phyloP scores from a whole-genome alignment of 441 rosid species.

The Bruguiera hainesii region DNA sequence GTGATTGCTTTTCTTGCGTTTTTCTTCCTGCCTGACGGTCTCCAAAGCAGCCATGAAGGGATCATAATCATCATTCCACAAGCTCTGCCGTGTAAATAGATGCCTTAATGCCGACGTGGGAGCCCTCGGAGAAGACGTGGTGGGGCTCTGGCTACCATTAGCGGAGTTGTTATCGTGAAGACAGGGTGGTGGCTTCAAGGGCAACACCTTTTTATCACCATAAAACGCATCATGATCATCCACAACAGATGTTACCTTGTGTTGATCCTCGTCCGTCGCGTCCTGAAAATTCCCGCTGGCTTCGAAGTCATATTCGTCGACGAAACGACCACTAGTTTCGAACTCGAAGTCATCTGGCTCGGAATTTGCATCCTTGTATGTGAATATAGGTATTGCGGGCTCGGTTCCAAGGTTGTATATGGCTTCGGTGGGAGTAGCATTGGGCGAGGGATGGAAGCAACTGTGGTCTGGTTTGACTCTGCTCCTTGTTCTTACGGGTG shows the following conservation, averaged over 20 bases:
- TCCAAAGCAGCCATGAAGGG: not conserved
- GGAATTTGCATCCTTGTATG: not conserved
- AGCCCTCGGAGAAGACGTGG: not conserved
- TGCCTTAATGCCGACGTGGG: not conserved
- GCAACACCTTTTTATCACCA: not conserved
- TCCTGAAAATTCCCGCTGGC: not conserved
- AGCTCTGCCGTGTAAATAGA: not conserved
- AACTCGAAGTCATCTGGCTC: not conserved
- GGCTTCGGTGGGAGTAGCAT: no score
- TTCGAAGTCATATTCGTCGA: not conserved
- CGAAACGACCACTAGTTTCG: not conserved
- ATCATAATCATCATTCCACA: conserved; percentile 4
- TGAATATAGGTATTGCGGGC: not conserved
- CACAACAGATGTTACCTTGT: no score
- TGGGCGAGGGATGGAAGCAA: no score
- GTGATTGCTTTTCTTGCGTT: not conserved
- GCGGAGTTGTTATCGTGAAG: not conserved
- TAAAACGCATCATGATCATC: not conserved
- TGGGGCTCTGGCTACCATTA: not conserved
- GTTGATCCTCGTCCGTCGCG: no score
- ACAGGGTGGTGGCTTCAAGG: not conserved
- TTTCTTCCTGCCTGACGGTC: not conserved
- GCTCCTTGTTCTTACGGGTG: no score
- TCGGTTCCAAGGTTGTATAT: not conserved
- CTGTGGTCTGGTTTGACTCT: no score